Base-by-base conservation (phyloP, 2,329 filamentous ascomycete species). In the Sporothrix protearum region DNA sequence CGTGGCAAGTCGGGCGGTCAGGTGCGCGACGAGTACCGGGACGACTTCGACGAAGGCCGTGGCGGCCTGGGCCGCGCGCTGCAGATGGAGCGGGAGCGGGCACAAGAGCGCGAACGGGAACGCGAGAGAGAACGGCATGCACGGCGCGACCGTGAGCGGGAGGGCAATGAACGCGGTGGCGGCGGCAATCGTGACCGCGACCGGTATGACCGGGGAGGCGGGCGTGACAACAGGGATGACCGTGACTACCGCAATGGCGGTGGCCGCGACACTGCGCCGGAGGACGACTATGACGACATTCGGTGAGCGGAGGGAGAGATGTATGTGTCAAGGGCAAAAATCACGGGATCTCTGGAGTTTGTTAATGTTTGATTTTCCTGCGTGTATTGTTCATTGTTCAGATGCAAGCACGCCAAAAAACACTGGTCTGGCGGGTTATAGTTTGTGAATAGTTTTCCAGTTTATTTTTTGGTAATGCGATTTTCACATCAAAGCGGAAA, bases 1-100 rank as follows among this genome's bases (percentile, higher is more conserved):
- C 90, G 95, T 69, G 95, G 95, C 77, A 97, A 97, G 84, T 97
- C 93, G 73, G 96, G 96, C 72, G 96, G 96, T 4, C 96, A 99
- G 83, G 96, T 99, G 74, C 89, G 96, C 75, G 96, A 99, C 80
- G 96, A 99, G 84, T 99, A 98, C 82, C 89, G 96, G 61, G 93
- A 97, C 80, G 96, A 99, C 83, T 99, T 91, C 79, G 96, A 99
- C 79, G 95, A 97, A 73, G 96, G 96, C 19, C 88, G 96, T 76
- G 96, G 96, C 76, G 96, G 96, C 12, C 89, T 94, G 76, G 95
- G 96, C 57, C 87, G 94, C 75, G 92, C 92, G 71, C 85, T 94
- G 73, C 88, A 89, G 76, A 61, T 72, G 1, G 89, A 92, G 71
- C 77, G 80, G 51, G 76, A 80, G 70, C 69, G 42, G 28, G 74